Evolutionary conservation across 2,329 filamentous ascomycete species (phyloP).

Genomic region (Diplodia seriata): DNA sequence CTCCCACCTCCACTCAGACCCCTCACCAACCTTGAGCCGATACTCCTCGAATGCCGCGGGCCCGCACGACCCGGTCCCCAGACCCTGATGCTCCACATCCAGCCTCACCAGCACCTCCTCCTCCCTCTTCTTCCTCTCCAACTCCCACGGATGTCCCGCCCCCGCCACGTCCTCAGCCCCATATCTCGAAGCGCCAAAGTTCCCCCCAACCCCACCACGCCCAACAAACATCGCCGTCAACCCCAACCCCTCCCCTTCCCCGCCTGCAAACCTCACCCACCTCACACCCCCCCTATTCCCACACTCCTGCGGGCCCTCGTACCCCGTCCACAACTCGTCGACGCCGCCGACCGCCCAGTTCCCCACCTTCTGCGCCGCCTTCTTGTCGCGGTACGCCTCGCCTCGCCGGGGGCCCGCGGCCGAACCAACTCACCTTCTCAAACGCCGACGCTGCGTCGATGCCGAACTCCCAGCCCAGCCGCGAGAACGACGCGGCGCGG

Average conservation of each 20-base stretch:
- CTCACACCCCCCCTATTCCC: conserved; percentile 68
- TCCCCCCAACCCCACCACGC: neutral
- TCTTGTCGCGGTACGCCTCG: conserved; percentile 59
- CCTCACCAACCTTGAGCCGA: neutral
- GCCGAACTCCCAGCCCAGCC: neutral
- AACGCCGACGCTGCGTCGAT: neutral
- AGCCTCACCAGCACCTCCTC: conserved; percentile 65
- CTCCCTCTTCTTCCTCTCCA: conserved; percentile 57
- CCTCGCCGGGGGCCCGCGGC: neutral
- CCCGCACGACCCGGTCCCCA: conserved; percentile 69
- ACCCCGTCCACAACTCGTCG: conserved; percentile 60
- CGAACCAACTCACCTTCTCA: neutral
- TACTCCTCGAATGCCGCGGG: conserved; percentile 42
- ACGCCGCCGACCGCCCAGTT: neutral
- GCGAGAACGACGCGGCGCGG: neutral
- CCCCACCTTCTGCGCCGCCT: conserved; percentile 57
- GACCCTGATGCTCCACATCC: conserved; percentile 68
- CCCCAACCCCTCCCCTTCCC: too few relatives aligned
- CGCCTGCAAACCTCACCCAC: conserved; percentile 60
- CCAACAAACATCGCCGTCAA: neutral
- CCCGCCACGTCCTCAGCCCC: conserved; percentile 53
- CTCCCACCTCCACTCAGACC: neutral
- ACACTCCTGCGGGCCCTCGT: conserved; percentile 73
- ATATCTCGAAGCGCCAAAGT: neutral
- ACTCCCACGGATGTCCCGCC: conserved; percentile 69